Evolutionary conservation across 164 flowering plant species (phyloP).

Genomic region (Umbilicus rupestris): DNA sequence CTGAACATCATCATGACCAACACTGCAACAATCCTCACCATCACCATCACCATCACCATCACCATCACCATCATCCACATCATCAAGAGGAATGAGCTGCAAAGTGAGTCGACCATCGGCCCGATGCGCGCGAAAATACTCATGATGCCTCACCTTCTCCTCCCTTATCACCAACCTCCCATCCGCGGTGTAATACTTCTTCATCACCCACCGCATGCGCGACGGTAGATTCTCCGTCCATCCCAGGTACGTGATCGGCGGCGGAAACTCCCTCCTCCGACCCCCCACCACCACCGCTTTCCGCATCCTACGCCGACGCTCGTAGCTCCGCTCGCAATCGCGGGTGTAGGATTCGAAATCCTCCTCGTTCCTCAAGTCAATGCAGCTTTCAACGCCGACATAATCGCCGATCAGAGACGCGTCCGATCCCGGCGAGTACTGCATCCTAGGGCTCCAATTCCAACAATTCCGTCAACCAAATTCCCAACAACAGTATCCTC

Average conservation of each 20-base stretch:
- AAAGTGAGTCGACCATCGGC: conserved; percentile 31
- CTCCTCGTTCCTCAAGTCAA: conserved; percentile 12
- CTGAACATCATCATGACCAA: not conserved
- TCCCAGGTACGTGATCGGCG: conserved; percentile 26
- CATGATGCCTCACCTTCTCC: conserved; percentile 32
- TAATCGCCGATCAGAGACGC: conserved; percentile 16
- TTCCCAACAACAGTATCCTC: no score
- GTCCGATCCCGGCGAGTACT: not conserved
- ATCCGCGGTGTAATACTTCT: conserved; percentile 22
- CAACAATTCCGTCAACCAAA: no score
- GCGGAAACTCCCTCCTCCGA: conserved; percentile 25
- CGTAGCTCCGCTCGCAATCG: not conserved
- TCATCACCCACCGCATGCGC: conserved; percentile 33
- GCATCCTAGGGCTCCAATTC: no score
- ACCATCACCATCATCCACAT: no score
- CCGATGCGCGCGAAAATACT: conserved; percentile 29
- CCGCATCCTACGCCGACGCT: not conserved
- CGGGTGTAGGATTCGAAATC: not conserved
- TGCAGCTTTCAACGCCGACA: conserved; percentile 26
- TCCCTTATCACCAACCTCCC: conserved; percentile 34
- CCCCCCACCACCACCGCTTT: not conserved
- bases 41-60: not conserved
- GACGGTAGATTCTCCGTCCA: conserved; percentile 26
- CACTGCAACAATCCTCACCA: not conserved
- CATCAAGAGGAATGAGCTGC: conserved; percentile 27